phyloP scores from a whole-genome alignment of 345 rosid species.

The Dipteronia dyeriana region DNA sequence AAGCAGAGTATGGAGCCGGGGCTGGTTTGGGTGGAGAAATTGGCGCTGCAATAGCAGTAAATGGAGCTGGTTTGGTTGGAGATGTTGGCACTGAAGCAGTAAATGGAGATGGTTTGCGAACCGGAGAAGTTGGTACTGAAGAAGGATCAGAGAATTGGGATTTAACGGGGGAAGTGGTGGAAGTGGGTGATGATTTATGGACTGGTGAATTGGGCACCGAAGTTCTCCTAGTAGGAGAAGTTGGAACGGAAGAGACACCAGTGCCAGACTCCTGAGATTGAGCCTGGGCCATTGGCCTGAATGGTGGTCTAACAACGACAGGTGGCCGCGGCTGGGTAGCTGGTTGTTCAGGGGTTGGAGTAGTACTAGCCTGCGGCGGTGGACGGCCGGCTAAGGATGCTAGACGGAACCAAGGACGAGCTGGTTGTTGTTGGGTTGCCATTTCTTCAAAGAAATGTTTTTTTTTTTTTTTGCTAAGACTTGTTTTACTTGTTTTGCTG shows the following conservation, averaged over 20 bases:
- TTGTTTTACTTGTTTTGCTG: not conserved
- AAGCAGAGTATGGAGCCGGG: not conserved
- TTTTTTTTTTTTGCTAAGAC: too few relatives aligned
- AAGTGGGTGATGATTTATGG: conserved; percentile 21
- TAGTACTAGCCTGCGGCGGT: conserved; percentile 1
- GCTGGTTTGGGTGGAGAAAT: conserved; percentile 14
- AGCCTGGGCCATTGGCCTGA: conserved; percentile 35
- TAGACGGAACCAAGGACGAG: conserved; percentile 64
- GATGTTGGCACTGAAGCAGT: conserved; percentile 24
- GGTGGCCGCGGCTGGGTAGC: conserved; percentile 40
- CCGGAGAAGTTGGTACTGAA: conserved; percentile 28
- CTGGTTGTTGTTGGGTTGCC: conserved; percentile 43
- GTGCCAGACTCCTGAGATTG: conserved; percentile 30
- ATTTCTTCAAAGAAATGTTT: conserved; percentile 13
- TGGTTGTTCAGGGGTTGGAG: conserved; percentile 35
- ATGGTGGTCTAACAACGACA: conserved; percentile 27
- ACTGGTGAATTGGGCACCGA: conserved; percentile 40
- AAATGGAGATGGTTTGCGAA: conserved; percentile 1
- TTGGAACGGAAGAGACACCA: conserved; percentile 26
- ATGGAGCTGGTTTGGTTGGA: conserved; percentile 19
- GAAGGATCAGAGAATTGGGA: conserved; percentile 21
- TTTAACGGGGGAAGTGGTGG: conserved; percentile 9
- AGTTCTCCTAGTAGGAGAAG: conserved; percentile 25
- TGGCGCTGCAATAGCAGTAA: not conserved
- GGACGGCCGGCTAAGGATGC: conserved; percentile 43